Evolutionary conservation across 805 yeast genomes (phyloP).

Genomic region (Yueomyces sinensis): DNA sequence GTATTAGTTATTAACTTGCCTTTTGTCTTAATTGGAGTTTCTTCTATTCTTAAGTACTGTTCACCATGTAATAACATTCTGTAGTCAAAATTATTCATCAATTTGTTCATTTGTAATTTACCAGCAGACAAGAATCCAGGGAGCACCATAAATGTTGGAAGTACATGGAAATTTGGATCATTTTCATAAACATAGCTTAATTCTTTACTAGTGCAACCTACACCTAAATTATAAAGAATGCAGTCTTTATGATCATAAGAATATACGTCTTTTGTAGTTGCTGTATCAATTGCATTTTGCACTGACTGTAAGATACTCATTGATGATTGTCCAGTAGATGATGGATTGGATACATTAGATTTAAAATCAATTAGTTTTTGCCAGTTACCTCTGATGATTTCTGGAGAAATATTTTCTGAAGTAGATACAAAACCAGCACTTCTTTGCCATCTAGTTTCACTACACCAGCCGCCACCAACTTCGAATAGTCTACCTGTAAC

Average conservation of each 20-base stretch:
- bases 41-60: conserved; percentile 63
- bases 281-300: conserved; percentile 23
- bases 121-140: conserved; percentile 60
- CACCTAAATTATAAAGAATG: conserved; percentile 75
- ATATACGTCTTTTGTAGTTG: conserved; percentile 27
- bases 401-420: conserved; percentile 36
- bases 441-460: conserved; percentile 90
- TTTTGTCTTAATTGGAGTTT: conserved; percentile 67
- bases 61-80: conserved; percentile 89
- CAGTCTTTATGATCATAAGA: conserved; percentile 54
- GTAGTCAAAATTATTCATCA: conserved; percentile 76
- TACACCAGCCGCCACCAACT: conserved; percentile 95
- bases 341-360: conserved; percentile 33
- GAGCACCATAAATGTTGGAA: conserved; percentile 85
- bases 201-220: conserved; percentile 74
- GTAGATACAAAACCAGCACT: conserved; percentile 69
- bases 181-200: conserved; percentile 72
- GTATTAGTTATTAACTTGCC: conserved; percentile 50
- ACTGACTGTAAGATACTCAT: conserved; percentile 64
- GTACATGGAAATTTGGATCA: conserved; percentile 61
- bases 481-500: conserved; percentile 76
- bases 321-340: conserved; percentile 59
- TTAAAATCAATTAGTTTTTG: conserved; percentile 51
- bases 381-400: conserved; percentile 60
- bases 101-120: conserved; percentile 41